Evolutionary conservation across 2,329 filamentous ascomycete genomes (phyloP).

Genomic region (Ophiostoma angusticollis): DNA sequence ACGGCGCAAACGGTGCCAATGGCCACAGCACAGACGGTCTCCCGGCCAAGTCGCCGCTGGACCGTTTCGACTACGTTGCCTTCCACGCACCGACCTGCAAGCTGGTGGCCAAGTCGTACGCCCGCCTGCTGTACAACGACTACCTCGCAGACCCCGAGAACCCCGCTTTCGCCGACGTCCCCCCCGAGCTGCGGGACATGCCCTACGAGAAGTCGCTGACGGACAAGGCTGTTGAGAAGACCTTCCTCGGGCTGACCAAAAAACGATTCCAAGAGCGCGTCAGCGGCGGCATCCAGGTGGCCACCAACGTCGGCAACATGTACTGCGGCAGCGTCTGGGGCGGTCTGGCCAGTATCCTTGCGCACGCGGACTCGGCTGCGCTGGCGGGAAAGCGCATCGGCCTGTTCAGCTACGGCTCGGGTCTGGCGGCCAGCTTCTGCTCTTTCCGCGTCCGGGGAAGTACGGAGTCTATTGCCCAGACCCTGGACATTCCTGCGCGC

Average conservation of each 20-base stretch:
- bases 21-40: too few relatives aligned
- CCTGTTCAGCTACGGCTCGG: slow-evolving; percentile 70
- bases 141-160: slow-evolving; percentile 58
- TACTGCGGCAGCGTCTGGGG: slow-evolving; percentile 62
- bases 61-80: slow-evolving; percentile 71
- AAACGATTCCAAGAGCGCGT: slow-evolving; percentile 73
- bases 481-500: slow-evolving; percentile 55
- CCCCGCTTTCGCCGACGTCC: slow-evolving; percentile 59
- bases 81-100: slow-evolving; percentile 86
- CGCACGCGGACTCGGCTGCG: slow-evolving; percentile 46
- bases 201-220: slow-evolving; percentile 67
- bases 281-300: slow-evolving; percentile 57
- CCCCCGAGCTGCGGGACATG: slow-evolving; percentile 63
- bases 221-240: slow-evolving; percentile 77
- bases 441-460: slow-evolving; percentile 61
- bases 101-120: slow-evolving; percentile 75
- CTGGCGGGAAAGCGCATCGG: slow-evolving; percentile 61
- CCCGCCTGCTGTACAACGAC: slow-evolving; percentile 74
- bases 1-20: slow-evolving; percentile 37
- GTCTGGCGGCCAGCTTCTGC: slow-evolving; percentile 58
- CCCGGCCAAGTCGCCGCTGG: slow-evolving; percentile 48
- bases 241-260: slow-evolving; percentile 73
- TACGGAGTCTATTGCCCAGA: slow-evolving; percentile 53
- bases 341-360: slow-evolving; percentile 59
- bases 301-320: slow-evolving; percentile 63